Conservation (phyloP, 2,329 filamentous ascomycete genomes). For the Rhynchosporium agropyri region DNA sequence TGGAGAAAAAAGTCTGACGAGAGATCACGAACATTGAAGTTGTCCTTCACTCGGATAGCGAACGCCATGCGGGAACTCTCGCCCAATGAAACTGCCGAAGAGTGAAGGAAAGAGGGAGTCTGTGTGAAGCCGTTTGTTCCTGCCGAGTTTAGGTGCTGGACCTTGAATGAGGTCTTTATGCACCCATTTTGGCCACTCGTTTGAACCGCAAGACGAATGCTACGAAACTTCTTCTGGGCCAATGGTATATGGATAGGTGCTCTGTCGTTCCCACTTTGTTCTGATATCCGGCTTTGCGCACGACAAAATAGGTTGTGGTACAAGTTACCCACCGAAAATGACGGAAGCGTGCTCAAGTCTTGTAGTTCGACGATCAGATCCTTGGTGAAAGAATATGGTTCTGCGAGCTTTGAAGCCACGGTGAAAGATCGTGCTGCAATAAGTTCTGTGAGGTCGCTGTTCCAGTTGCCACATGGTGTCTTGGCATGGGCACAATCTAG, state of each 20-base stretch:
- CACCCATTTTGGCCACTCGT: slow-evolving; percentile 1
- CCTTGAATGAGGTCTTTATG: slow-evolving; percentile 21
- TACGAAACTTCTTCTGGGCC: slow-evolving; percentile 26
- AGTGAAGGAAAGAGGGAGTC: slow-evolving; percentile 28
- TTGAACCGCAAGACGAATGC: slow-evolving; percentile 31
- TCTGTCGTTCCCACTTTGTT: slow-evolving; percentile 20
- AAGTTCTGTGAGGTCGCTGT: slow-evolving; percentile 30
- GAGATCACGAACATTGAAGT: slow-evolving; percentile 27
- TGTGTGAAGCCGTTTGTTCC: slow-evolving; percentile 11
- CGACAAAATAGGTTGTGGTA: slow-evolving; percentile 35
- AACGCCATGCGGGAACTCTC: slow-evolving; percentile 33
- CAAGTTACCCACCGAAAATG: slow-evolving; percentile 33
- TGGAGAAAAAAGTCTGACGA: slow-evolving; percentile 31
- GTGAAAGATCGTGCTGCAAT: slow-evolving; percentile 30
- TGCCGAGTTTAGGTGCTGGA: slow-evolving; percentile 11
- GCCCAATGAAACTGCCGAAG: slow-evolving; percentile 21
- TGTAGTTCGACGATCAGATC: slow-evolving; percentile 29
- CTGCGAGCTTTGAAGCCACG: slow-evolving; percentile 6
- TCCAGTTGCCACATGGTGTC: slow-evolving; percentile 14
- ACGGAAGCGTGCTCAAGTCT: slow-evolving; percentile 30
- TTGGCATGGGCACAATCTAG: slow-evolving; percentile 30
- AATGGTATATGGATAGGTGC: slow-evolving; percentile 28
- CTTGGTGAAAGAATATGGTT: slow-evolving; percentile 26
- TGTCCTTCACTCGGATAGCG: slow-evolving; percentile 30
- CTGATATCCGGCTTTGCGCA: slow-evolving; percentile 23